These are phyloP conservation scores for Dioscorea alata DNA, from an alignment of 106 monocot species.

Conservation along the genomic window DNA sequence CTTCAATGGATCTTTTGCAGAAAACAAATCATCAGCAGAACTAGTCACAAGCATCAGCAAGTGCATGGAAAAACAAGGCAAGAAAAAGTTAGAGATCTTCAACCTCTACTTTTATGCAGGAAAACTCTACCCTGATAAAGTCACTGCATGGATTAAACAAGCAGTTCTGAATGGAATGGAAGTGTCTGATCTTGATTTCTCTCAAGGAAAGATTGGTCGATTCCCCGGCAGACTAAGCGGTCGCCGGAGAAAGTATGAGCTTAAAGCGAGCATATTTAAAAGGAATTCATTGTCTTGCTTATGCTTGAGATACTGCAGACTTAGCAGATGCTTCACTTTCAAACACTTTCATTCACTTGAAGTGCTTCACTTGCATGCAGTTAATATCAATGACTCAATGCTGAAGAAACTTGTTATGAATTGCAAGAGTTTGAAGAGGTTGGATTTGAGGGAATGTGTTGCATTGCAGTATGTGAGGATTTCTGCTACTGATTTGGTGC, in stretches of 20 bases:
- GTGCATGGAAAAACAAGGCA: not conserved
- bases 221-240: not conserved
- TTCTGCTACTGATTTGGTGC: not conserved
- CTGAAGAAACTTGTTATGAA: not conserved
- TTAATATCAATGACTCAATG: constrained; percentile 1
- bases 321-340: not conserved
- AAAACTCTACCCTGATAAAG: not conserved
- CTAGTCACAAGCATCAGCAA: not conserved
- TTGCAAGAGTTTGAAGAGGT: not conserved
- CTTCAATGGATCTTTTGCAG: not conserved
- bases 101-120: constrained; percentile 2
- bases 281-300: not conserved
- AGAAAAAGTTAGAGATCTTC: not conserved
- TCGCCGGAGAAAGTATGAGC: not conserved
- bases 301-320: not conserved
- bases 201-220: not conserved
- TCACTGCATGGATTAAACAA: not conserved
- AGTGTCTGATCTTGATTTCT: not conserved
- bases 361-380: not conserved
- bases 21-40: not conserved
- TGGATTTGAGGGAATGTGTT: not conserved
- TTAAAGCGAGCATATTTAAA: not conserved
- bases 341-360: not conserved
- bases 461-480: not conserved
- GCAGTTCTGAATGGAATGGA: not conserved